Conservation (phyloP, 441 rosid species). For the Gossypium laxum region DNA sequence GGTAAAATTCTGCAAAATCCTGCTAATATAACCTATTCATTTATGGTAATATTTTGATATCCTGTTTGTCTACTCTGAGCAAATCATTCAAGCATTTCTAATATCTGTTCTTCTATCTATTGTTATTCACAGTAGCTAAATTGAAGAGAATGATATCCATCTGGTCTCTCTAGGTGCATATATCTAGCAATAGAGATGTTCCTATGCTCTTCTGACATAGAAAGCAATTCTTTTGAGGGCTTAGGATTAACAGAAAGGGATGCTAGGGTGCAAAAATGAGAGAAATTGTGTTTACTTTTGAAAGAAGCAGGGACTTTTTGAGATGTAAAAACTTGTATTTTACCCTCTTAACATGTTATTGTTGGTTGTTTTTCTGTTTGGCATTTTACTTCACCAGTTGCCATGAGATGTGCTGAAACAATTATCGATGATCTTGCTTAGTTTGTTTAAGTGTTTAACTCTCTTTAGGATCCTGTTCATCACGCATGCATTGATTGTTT, state of each 20-base stretch:
- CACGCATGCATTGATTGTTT: constrained; percentile 6
- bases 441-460: not conserved
- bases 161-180: not conserved
- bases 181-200: not conserved
- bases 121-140: not conserved
- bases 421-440: not conserved
- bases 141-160: not conserved
- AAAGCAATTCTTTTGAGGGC: not conserved
- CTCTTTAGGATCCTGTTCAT: not conserved
- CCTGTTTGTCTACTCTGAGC: not conserved
- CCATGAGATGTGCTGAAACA: not conserved
- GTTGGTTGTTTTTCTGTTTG: not conserved
- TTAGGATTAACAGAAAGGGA: not conserved
- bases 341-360: not conserved
- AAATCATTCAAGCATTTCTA: not conserved
- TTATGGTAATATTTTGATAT: not conserved
- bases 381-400: not conserved
- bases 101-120: not conserved
- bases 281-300: not conserved
- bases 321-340: not conserved
- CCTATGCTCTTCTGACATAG: not conserved
- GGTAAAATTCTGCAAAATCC: not conserved
- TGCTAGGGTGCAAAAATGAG: not conserved
- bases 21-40: not conserved
- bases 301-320: not conserved